Percentiles rank a stretch among this genome's conserved stretches.
phyloP scores from a whole-genome alignment of 2,329 filamentous ascomycete genomes.

The Metarhizium rileyi region DNA sequence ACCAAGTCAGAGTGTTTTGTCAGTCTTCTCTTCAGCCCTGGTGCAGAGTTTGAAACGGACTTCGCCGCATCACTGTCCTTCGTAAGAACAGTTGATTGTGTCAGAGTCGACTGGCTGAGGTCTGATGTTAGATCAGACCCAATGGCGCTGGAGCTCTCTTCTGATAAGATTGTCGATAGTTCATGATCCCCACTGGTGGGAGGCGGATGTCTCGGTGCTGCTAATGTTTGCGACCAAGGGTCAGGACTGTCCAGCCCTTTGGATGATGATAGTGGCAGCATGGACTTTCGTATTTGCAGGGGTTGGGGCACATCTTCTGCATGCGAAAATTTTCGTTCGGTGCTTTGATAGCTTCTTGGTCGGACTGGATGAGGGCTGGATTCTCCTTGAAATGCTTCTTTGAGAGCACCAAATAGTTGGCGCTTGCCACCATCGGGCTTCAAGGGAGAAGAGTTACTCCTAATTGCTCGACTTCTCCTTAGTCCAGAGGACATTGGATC shows the following conservation, averaged over 20 bases:
- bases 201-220: constrained; percentile 28
- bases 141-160: constrained; percentile 34
- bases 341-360: constrained; percentile 38
- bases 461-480: constrained; percentile 47
- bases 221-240: constrained; percentile 14
- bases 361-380: constrained; percentile 38
- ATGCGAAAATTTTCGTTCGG: constrained; percentile 25
- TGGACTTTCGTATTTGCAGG: constrained; percentile 1
- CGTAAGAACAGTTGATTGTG: constrained; percentile 40
- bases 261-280: not conserved
- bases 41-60: constrained; percentile 29
- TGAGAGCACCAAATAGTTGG: constrained; percentile 47
- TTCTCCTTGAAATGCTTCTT: constrained; percentile 54
- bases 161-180: constrained; percentile 48
- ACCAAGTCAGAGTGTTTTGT: constrained; percentile 92
- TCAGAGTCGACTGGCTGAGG: constrained; percentile 38
- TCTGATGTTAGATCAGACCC: constrained; percentile 42
- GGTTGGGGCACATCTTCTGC: constrained; percentile 14
- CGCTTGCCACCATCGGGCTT: constrained; percentile 35
- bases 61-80: constrained; percentile 27
- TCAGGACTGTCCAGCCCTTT: not conserved
- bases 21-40: constrained; percentile 60
- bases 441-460: constrained; percentile 36
- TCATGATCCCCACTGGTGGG: constrained; percentile 47
- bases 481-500: constrained; percentile 31